These are phyloP conservation scores for Monilinia laxa DNA, from an alignment of 2,329 filamentous ascomycete genomes.

Conservation along the genomic window DNA sequence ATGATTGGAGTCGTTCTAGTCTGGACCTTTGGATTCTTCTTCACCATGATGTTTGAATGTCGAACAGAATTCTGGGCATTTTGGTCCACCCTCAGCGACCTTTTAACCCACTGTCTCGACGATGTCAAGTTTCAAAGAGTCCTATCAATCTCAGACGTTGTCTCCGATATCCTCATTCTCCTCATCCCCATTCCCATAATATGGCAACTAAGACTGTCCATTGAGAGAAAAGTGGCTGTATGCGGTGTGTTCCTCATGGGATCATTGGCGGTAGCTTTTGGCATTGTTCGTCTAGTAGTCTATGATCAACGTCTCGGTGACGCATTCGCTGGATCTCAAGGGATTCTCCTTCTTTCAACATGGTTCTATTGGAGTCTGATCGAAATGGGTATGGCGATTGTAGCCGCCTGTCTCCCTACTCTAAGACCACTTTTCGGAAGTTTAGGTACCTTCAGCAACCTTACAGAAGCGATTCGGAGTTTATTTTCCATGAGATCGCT, in stretches of 20 bases:
- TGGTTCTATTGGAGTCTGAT: neutral
- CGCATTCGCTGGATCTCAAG: neutral
- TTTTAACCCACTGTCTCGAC: neutral
- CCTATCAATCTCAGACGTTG: neutral
- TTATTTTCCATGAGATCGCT: neutral
- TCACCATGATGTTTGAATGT: constrained; percentile 8
- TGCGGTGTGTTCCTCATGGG: neutral
- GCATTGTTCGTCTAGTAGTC: neutral
- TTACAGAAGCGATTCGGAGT: neutral
- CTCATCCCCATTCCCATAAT: constrained; percentile 1
- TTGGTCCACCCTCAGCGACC: neutral
- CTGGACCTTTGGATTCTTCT: neutral
- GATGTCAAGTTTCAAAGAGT: constrained; percentile 1
- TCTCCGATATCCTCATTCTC: constrained; percentile 1
- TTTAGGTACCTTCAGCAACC: neutral
- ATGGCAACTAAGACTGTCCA: neutral
- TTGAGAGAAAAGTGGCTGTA: neutral
- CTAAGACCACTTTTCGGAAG: neutral
- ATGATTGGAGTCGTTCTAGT: neutral
- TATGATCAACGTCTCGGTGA: neutral
- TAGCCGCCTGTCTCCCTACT: too few relatives aligned
- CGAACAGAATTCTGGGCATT: neutral
- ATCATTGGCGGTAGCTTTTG: neutral
- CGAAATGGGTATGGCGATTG: too few relatives aligned
- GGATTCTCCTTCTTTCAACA: neutral